Percentiles rank a stretch among this genome's conserved stretches.
Evolutionary conservation across 352 stramenopile species (phyloP).

Genomic region (Pythium sp.): DNA sequence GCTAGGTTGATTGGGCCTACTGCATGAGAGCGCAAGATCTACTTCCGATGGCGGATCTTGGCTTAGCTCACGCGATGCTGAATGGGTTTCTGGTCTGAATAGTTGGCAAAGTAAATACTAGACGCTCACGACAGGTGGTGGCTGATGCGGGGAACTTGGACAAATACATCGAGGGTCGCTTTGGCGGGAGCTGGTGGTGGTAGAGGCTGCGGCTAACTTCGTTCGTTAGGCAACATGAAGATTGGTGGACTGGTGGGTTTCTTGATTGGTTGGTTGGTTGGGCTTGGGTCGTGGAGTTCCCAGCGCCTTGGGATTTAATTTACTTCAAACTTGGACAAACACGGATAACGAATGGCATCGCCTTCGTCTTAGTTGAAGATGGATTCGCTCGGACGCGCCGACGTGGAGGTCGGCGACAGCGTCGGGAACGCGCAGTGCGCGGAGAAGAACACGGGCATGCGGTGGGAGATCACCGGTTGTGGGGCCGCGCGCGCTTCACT

Average conservation of each 20-base stretch:
- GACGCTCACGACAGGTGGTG: not conserved
- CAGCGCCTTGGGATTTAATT: slow-evolving; percentile 3
- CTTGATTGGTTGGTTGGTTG: not conserved
- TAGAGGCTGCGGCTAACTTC: slow-evolving; percentile 8
- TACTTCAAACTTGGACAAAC: slow-evolving; percentile 10
- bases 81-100: not conserved
- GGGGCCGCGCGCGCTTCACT: slow-evolving; percentile 9
- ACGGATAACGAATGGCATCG: not conserved
- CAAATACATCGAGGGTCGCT: not conserved
- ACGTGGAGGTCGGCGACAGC: slow-evolving; percentile 25
- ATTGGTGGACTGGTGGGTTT: not conserved
- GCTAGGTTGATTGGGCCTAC: not conserved
- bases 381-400: slow-evolving; percentile 19
- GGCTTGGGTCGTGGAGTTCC: not conserved
- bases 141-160: not conserved
- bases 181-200: not conserved
- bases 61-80: not conserved
- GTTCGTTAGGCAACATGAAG: slow-evolving; percentile 1
- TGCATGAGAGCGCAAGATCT: not conserved
- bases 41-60: not conserved
- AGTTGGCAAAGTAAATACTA: not conserved
- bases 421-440: slow-evolving; percentile 14
- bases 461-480: slow-evolving; percentile 51
- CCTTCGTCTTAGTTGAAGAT: slow-evolving; percentile 21
- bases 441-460: slow-evolving; percentile 74